These are phyloP conservation scores for Hypoxylon rickii DNA, from an alignment of 495 filamentous ascomycete genomes.

Conservation along the genomic window DNA sequence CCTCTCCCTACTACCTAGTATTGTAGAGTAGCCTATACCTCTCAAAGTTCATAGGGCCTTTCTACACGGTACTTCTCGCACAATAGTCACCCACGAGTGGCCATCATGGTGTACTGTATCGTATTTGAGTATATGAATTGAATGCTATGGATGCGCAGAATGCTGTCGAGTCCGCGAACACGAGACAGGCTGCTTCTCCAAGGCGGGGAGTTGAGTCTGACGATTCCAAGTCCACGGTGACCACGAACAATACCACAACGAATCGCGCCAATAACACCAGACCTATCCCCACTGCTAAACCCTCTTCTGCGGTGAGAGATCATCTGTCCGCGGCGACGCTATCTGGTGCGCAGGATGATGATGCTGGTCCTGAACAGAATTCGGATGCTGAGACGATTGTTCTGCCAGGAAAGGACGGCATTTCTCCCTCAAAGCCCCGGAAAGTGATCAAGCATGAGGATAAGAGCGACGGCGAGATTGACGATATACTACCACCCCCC, in stretches of 20 bases:
- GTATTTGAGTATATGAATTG: conserved; percentile 50
- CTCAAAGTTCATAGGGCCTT: conserved; percentile 17
- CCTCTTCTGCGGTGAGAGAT: conserved; percentile 19
- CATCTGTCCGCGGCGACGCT: conserved; percentile 14
- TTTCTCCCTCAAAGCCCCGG: conserved; percentile 68
- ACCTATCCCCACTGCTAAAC: conserved; percentile 19
- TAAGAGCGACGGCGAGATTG: conserved; percentile 57
- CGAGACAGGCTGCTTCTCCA: conserved; percentile 57
- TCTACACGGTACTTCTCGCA: conserved; percentile 19
- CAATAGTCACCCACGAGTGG: conserved; percentile 45
- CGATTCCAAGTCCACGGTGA: conserved; percentile 44
- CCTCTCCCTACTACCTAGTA: conserved; percentile 11
- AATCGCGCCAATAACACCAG: conserved; percentile 31
- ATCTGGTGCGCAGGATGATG: conserved; percentile 42
- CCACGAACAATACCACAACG: conserved; percentile 30
- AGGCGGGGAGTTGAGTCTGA: conserved; percentile 52
- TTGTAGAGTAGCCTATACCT: conserved; percentile 24
- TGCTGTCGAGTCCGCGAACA: conserved; percentile 60
- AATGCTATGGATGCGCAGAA: conserved; percentile 65
- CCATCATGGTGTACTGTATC: conserved; percentile 60
- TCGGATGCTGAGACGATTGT: conserved; percentile 85
- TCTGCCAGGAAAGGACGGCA: conserved; percentile 70
- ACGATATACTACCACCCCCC: conserved; percentile 36
- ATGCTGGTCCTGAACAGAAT: conserved; percentile 59
- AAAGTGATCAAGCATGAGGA: conserved; percentile 75